A percentile compares a stretch with the other conserved stretches of the same genome.
Evolutionary conservation across 2,329 filamentous ascomycete genomes (phyloP).

Genomic region (Graphiopsis chlorocephala): DNA sequence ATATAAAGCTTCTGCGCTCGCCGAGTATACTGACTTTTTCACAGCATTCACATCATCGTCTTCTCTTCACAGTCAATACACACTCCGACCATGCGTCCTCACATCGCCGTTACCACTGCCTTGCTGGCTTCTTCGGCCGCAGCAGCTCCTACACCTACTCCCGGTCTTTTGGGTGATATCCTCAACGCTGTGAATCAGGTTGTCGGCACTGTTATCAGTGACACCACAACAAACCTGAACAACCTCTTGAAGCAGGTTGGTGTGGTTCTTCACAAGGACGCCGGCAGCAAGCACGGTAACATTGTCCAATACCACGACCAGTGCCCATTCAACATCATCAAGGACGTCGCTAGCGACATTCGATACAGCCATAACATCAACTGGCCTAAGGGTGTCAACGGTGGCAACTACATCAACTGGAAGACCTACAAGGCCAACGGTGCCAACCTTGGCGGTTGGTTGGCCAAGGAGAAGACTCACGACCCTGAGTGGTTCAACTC

Average conservation of each 20-base stretch:
- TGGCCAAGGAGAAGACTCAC: slow-evolving; percentile 32
- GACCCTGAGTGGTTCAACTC: slow-evolving; percentile 32
- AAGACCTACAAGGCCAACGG: slow-evolving; percentile 24
- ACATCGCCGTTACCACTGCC: slow-evolving; percentile 1
- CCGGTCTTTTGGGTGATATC: neutral
- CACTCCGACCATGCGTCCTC: slow-evolving; percentile 4
- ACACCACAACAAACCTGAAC: neutral
- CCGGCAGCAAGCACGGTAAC: slow-evolving; percentile 6
- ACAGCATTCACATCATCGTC: neutral
- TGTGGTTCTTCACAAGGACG: slow-evolving; percentile 4
- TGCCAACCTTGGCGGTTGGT: slow-evolving; percentile 35
- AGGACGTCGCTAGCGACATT: neutral
- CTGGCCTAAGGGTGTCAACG: slow-evolving; percentile 11
- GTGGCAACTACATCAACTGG: slow-evolving; percentile 23
- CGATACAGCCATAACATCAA: slow-evolving; percentile 1
- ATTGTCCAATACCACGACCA: slow-evolving; percentile 2
- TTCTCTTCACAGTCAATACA: neutral
- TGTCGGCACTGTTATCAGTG: neutral
- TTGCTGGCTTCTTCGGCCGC: slow-evolving; percentile 2
- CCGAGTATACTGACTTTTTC: neutral
- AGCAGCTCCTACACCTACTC: slow-evolving; percentile 8
- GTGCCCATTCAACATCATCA: neutral
- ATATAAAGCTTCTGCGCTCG: neutral
- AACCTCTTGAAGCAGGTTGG: slow-evolving; percentile 2
- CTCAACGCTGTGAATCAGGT: neutral